phyloP scores from a whole-genome alignment of 1,284 basidiomycete species.

The Tranzscheliella williamsii region DNA sequence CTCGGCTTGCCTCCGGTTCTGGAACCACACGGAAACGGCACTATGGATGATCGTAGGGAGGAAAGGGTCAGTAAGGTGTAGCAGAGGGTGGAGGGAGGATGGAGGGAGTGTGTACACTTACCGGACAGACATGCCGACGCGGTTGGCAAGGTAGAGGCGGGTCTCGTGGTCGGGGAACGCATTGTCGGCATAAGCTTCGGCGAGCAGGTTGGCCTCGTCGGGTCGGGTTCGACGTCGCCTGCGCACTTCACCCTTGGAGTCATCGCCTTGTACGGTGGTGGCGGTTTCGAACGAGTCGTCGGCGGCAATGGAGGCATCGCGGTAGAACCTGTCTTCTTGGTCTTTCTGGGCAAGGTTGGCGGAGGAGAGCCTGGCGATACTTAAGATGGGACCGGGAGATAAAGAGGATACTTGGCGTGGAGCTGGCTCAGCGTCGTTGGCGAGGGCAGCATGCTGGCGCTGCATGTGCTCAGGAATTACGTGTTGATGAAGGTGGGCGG shows the following conservation, averaged over 20 bases:
- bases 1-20: conserved; percentile 57
- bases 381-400: conserved; percentile 19
- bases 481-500: conserved; percentile 1
- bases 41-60: conserved; percentile 1
- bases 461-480: background rate
- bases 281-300: conserved; percentile 36
- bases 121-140: conserved; percentile 51
- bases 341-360: conserved; percentile 27
- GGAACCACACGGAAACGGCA: conserved; percentile 58
- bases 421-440: background rate
- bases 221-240: conserved; percentile 49
- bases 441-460: background rate
- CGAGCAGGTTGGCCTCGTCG: conserved; percentile 50
- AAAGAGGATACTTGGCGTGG: conserved; percentile 1
- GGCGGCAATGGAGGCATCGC: conserved; percentile 9
- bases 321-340: conserved; percentile 9
- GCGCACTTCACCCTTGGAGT: conserved; percentile 29
- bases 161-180: conserved; percentile 53
- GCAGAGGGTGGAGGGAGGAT: background rate
- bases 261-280: conserved; percentile 21
- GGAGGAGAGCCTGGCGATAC: conserved; percentile 23
- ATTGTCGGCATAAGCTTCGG: conserved; percentile 47
- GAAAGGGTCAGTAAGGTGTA: conserved; percentile 1
- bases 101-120: conserved; percentile 12
- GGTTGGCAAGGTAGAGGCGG: conserved; percentile 45